These are phyloP conservation scores for Aspergillus chevalieri DNA, from an alignment of 2,329 filamentous ascomycete species.

Conservation along the genomic window DNA sequence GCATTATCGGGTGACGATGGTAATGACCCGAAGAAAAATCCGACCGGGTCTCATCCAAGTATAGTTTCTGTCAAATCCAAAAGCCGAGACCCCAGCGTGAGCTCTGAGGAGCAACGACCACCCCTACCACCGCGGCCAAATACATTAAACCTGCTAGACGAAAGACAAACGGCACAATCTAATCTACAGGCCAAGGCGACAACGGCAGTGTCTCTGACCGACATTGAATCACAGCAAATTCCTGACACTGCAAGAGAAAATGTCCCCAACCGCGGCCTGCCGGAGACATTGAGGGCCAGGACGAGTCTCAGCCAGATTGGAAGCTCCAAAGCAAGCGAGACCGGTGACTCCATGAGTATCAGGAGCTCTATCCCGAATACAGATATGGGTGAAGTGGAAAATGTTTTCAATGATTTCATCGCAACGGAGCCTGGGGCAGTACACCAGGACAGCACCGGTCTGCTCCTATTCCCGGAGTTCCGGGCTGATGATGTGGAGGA, in stretches of 20 bases:
- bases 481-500: slow-evolving; percentile 50
- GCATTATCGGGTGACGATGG: slow-evolving; percentile 1
- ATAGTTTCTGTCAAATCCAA: slow-evolving; percentile 12
- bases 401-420: slow-evolving; percentile 68
- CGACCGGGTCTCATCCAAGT: background rate
- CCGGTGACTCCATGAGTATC: slow-evolving; percentile 46
- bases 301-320: slow-evolving; percentile 37
- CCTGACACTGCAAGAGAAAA: slow-evolving; percentile 63
- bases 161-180: slow-evolving; percentile 27
- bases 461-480: slow-evolving; percentile 31
- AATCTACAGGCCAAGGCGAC: slow-evolving; percentile 61
- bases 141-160: slow-evolving; percentile 30
- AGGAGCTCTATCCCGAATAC: slow-evolving; percentile 47
- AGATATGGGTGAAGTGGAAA: slow-evolving; percentile 68
- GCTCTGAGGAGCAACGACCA: slow-evolving; percentile 34
- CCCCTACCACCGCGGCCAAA: slow-evolving; percentile 44
- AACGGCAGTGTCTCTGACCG: slow-evolving; percentile 75
- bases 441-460: slow-evolving; percentile 29
- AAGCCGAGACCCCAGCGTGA: slow-evolving; percentile 14
- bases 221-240: slow-evolving; percentile 70
- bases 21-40: background rate
- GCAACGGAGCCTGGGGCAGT: slow-evolving; percentile 35
- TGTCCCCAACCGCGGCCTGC: slow-evolving; percentile 39
- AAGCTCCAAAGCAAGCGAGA: slow-evolving; percentile 45
- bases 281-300: slow-evolving; percentile 26